Conservation (phyloP, 1,284 basidiomycete genomes). For the Ganoderma sp. region DNA sequence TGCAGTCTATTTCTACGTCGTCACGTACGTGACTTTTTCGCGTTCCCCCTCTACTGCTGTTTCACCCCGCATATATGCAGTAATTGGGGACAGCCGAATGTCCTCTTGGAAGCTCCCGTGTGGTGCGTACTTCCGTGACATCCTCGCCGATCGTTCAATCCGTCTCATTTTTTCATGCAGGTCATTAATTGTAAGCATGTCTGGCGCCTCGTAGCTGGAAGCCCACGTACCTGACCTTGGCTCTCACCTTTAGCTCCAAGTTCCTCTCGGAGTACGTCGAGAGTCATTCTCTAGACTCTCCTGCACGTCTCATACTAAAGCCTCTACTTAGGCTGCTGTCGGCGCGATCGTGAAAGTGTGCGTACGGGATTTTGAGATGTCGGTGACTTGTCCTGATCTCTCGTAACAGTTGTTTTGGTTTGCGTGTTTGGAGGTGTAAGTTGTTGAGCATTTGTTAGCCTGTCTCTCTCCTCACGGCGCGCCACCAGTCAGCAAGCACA, state of each 20-base stretch:
- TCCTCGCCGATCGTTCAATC: conserved; percentile 36
- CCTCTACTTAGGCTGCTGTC: conserved; percentile 51
- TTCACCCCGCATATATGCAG: conserved; percentile 39
- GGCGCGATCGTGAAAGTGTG: conserved; percentile 67
- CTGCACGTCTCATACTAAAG: conserved; percentile 15
- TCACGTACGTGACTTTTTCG: conserved; percentile 28
- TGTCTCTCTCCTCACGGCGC: conserved; percentile 1
- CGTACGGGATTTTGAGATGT: conserved; percentile 33
- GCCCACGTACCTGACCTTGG: conserved; percentile 9
- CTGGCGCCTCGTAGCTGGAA: conserved; percentile 2
- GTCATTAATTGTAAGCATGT: conserved; percentile 35
- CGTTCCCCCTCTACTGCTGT: not conserved
- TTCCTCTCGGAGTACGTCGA: conserved; percentile 58
- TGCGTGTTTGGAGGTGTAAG: conserved; percentile 77
- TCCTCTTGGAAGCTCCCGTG: conserved; percentile 49
- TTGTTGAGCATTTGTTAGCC: not conserved
- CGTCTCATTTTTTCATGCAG: conserved; percentile 48
- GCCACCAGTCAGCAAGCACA: conserved; percentile 62
- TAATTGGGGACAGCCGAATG: conserved; percentile 51
- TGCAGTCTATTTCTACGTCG: conserved; percentile 58
- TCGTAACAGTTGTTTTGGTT: conserved; percentile 58
- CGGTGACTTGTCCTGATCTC: conserved; percentile 7
- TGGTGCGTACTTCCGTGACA: conserved; percentile 48
- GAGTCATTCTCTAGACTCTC: not conserved
- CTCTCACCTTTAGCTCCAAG: conserved; percentile 53